Evolutionary conservation across 805 yeast genomes (phyloP).

Genomic region (Kodamaea restingae): DNA sequence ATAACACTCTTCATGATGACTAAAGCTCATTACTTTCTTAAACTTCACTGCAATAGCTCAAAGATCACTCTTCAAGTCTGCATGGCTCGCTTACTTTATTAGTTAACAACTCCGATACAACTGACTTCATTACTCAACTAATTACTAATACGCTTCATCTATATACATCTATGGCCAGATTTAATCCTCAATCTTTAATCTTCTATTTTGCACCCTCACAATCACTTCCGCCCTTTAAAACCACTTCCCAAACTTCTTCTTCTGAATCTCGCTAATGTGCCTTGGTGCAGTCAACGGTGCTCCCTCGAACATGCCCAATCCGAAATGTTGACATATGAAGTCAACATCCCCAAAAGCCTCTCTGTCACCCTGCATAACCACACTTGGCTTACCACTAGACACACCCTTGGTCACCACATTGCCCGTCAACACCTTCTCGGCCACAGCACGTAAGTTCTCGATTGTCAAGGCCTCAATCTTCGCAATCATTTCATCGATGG

Average conservation of each 20-base stretch:
- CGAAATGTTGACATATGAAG: slow-evolving; percentile 59
- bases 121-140: too few relatives aligned
- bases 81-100: too few relatives aligned
- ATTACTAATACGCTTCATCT: too few relatives aligned
- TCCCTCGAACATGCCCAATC: slow-evolving; percentile 52
- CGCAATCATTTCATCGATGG: slow-evolving; percentile 75
- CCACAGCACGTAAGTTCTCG: slow-evolving; percentile 67
- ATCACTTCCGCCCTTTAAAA: slow-evolving; percentile 9
- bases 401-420: slow-evolving; percentile 47
- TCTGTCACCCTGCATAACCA: slow-evolving; percentile 86
- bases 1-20: too few relatives aligned
- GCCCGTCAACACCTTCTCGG: slow-evolving; percentile 71
- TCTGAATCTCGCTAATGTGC: slow-evolving; percentile 11
- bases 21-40: too few relatives aligned
- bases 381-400: slow-evolving; percentile 63
- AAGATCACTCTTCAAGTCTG: too few relatives aligned
- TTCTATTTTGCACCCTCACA: neutral
- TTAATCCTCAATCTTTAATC: neutral
- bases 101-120: too few relatives aligned
- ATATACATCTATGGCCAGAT: too few relatives aligned
- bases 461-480: slow-evolving; percentile 67
- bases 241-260: slow-evolving; percentile 15
- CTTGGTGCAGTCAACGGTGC: slow-evolving; percentile 16
- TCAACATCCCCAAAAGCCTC: slow-evolving; percentile 82
- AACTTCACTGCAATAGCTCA: too few relatives aligned